Base-by-base conservation (phyloP, 345 rosid species). In the Citrus glauca region DNA sequence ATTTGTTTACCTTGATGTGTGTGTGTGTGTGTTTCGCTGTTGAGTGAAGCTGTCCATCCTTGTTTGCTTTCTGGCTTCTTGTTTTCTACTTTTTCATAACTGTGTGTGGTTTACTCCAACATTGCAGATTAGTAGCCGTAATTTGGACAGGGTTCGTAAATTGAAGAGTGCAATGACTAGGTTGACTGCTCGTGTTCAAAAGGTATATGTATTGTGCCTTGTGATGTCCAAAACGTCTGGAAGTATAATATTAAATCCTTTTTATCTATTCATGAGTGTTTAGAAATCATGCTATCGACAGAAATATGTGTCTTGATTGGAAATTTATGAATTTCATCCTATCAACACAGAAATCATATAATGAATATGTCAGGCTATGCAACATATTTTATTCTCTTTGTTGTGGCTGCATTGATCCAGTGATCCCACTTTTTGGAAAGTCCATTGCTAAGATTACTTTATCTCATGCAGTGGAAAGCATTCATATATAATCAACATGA, bases 111-210 rank as follows among this genome's bases (percentile, higher is more conserved):
- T 33, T 53, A 28, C 28, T 37, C 42, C 1, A 20, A 57, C 77
- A 38, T 85, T 86, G 80, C 89, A 93, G 99, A 91, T 95, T 72
- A 93, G 98, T 81, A 94, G 98, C 86, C 94, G 98, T 73, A 92
- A 96, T 78, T 84, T 96, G 92, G 99, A 96, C 78, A 91, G 95
- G 80, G 99, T 94, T 84, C 93, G 97, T 33, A 96, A 94, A 78
- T 79, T 94, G 89, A 96, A 96, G 93, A 96, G 98, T 90, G 89
- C 95, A 69, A 94, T 96, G 98, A 94, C 95, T 33, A 90, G 98
- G 81, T 85, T 96, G 84, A 94, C 98, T 76, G 98, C 94, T 76
- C 87, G 99, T 57, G 99, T 94, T 78, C 98, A 96, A 73, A 96
- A 96, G 95, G 98, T 94, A 81, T 69, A 13, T 13, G 2, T 67